Evolutionary conservation across 164 flowering plant species (phyloP).

Genomic region (Pachysandra terminalis): DNA sequence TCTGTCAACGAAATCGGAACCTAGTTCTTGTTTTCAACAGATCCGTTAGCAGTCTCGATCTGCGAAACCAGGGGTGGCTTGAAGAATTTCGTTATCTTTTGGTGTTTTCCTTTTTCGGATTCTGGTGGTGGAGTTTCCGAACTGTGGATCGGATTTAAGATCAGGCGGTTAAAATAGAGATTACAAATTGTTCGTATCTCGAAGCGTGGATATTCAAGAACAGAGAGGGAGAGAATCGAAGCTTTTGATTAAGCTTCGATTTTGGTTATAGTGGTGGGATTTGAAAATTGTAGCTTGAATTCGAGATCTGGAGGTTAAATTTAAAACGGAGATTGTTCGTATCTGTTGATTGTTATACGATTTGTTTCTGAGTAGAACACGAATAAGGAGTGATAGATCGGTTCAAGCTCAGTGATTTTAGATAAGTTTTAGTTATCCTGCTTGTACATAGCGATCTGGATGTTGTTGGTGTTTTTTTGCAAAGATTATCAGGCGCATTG

Average conservation of each 20-base stretch:
- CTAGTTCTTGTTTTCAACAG: no score
- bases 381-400: no score
- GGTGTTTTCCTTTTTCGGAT: not conserved
- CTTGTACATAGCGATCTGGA: no score
- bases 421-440: no score
- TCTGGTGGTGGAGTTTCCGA: not conserved
- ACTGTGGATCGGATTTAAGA: not conserved
- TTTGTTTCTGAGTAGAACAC: no score
- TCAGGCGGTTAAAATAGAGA: not conserved
- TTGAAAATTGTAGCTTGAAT: not conserved
- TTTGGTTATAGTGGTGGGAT: no score
- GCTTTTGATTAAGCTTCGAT: not conserved
- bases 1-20: no score
- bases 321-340: not conserved
- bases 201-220: not conserved
- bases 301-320: not conserved
- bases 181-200: not conserved
- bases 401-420: no score
- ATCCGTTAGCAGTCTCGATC: not conserved
- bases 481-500: not conserved
- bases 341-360: not conserved
- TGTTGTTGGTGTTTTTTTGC: no score
- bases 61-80: not conserved
- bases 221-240: not conserved
- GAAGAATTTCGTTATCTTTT: not conserved